phyloP scores from a whole-genome alignment of 352 stramenopile species.

The Hyaloperonospora arabidopsidis region DNA sequence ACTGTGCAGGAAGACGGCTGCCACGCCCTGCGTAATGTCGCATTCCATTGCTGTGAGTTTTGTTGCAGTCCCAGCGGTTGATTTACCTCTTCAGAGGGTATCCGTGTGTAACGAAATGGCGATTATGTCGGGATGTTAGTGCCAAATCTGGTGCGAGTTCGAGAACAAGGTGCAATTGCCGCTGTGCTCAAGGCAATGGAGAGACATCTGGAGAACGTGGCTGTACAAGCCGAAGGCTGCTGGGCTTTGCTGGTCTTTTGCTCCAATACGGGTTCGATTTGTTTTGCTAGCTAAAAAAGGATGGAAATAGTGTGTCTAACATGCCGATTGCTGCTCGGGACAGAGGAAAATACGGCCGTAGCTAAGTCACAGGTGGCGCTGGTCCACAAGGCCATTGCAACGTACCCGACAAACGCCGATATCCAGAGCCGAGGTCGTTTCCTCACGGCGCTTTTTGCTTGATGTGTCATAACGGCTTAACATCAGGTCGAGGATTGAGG shows the following conservation, averaged over 20 bases:
- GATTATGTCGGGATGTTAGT: slow-evolving; percentile 21
- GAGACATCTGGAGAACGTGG: slow-evolving; percentile 51
- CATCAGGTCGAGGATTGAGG: too few relatives aligned
- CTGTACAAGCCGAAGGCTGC: slow-evolving; percentile 59
- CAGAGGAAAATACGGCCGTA: slow-evolving; percentile 52
- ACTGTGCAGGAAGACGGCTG: slow-evolving; percentile 63
- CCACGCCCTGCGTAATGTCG: slow-evolving; percentile 66
- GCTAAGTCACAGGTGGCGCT: slow-evolving; percentile 40
- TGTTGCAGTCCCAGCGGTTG: too few relatives aligned
- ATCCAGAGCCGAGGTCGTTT: slow-evolving; percentile 67
- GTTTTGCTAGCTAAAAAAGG: neutral
- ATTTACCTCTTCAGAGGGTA: neutral
- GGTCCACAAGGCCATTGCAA: slow-evolving; percentile 37
- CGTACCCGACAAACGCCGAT: slow-evolving; percentile 43
- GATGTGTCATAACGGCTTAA: too few relatives aligned
- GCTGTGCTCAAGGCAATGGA: slow-evolving; percentile 60
- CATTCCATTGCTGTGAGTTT: slow-evolving; percentile 50
- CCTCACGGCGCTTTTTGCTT: slow-evolving; percentile 46
- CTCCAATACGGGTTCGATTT: slow-evolving; percentile 53
- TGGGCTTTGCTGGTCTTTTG: slow-evolving; percentile 78
- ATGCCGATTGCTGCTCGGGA: slow-evolving; percentile 1
- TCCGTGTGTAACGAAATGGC: neutral
- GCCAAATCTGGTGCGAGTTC: slow-evolving; percentile 49
- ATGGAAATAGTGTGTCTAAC: neutral
- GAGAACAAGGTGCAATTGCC: slow-evolving; percentile 53